These are phyloP conservation scores for Rhododendron mucronatum DNA, from an alignment of 148 eudicot genomes.

Conservation along the genomic window DNA sequence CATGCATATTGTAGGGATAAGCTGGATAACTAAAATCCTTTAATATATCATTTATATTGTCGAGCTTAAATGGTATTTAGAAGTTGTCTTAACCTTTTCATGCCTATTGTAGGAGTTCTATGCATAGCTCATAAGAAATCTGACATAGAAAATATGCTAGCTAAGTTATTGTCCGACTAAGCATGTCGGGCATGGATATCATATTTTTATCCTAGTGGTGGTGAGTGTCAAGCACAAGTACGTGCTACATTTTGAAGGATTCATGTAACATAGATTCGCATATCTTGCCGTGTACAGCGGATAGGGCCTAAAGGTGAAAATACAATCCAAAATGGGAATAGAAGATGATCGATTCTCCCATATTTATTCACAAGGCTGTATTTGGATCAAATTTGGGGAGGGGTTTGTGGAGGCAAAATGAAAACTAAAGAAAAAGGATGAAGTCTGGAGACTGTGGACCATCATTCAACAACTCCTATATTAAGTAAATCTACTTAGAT, in stretches of 20 bases:
- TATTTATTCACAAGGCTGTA: not conserved
- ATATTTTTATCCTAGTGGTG: not conserved
- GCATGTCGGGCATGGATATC: not conserved
- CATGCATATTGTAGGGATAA: too few species aligned
- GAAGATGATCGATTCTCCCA: not conserved
- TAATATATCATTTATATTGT: not conserved
- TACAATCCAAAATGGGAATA: not conserved
- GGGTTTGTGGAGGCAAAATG: not conserved
- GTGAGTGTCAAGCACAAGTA: not conserved
- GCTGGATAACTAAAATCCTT: not conserved
- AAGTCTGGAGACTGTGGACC: not conserved
- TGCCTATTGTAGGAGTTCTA: not conserved
- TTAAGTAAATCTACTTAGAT: not conserved
- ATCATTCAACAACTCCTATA: not conserved
- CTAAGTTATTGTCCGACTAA: not conserved
- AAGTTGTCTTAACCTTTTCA: not conserved
- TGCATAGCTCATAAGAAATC: not conserved
- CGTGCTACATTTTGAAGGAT: not conserved
- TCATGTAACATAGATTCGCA: not conserved
- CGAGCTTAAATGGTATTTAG: not conserved
- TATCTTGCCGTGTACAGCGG: not conserved
- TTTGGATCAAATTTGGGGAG: not conserved
- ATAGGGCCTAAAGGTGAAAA: not conserved
- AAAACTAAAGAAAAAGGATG: not conserved
- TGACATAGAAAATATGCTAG: not conserved